A percentile compares a stretch with the other conserved stretches of the same genome.
These are phyloP conservation scores for Boletus semigastroideus DNA, from an alignment of 1,284 basidiomycete species.

Conservation along the genomic window DNA sequence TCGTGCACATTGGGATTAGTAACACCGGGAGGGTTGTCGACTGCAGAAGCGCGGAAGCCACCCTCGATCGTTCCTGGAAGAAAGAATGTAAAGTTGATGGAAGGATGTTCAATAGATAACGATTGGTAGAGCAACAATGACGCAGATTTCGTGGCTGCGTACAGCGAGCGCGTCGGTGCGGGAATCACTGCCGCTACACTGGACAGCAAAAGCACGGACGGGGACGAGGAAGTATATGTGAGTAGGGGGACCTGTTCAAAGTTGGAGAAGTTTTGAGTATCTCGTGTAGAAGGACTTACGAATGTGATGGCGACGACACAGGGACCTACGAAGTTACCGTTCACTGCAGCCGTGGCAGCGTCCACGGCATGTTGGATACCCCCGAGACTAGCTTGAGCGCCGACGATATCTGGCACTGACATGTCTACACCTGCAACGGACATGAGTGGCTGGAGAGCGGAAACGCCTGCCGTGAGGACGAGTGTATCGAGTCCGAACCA, in stretches of 20 bases:
- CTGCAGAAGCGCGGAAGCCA: constrained; percentile 75
- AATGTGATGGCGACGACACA: constrained; percentile 65
- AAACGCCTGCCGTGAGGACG: constrained; percentile 84
- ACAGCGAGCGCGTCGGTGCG: constrained; percentile 83
- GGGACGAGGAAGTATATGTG: constrained; percentile 62
- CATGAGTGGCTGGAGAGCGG: constrained; percentile 77
- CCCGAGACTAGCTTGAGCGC: constrained; percentile 41
- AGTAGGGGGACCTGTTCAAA: constrained; percentile 72
- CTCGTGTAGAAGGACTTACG: constrained; percentile 41
- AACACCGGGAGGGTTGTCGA: constrained; percentile 51
- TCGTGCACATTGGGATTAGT: constrained; percentile 39
- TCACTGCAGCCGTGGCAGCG: constrained; percentile 53
- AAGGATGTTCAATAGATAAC: constrained; percentile 76
- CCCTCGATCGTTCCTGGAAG: constrained; percentile 72
- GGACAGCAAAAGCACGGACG: constrained; percentile 79
- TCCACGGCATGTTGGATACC: constrained; percentile 54
- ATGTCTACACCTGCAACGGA: constrained; percentile 65
- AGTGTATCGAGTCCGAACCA: constrained; percentile 86
- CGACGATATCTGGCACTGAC: constrained; percentile 33
- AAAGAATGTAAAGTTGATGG: constrained; percentile 56
- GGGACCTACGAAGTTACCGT: constrained; percentile 66
- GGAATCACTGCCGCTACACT: constrained; percentile 81
- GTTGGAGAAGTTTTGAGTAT: neutral
- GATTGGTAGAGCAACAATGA: constrained; percentile 78
- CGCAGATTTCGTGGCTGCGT: constrained; percentile 83